Percentiles rank a stretch among this genome's conserved stretches.
Evolutionary conservation across 768 basidiomycete species (phyloP).

Genomic region (Mycena indigotica): DNA sequence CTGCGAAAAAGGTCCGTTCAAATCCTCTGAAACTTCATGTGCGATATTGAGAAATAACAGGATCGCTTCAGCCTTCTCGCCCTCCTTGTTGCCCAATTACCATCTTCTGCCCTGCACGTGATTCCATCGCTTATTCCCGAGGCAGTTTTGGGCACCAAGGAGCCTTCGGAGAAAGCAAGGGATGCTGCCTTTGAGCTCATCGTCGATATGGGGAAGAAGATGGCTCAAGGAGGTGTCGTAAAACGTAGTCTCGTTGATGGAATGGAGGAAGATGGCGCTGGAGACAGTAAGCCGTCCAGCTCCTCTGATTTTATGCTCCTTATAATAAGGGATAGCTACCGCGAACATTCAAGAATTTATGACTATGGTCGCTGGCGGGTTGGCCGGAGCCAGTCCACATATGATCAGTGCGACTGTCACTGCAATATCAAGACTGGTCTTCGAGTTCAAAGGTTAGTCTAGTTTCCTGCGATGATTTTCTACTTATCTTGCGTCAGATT

Average conservation of each 20-base stretch:
- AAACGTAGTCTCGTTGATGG: slow-evolving; percentile 75
- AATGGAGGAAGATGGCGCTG: slow-evolving; percentile 72
- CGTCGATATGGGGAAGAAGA: slow-evolving; percentile 90
- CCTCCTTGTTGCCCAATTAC: slow-evolving; percentile 66
- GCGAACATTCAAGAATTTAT: slow-evolving; percentile 90
- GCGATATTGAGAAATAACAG: slow-evolving; percentile 36
- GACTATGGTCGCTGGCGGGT: slow-evolving; percentile 94
- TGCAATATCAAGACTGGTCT: slow-evolving; percentile 88
- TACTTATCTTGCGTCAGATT: slow-evolving; percentile 45
- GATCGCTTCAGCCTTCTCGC: slow-evolving; percentile 83
- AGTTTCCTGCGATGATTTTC: neutral
- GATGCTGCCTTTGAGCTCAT: slow-evolving; percentile 88
- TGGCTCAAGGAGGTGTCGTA: slow-evolving; percentile 84
- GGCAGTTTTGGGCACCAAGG: slow-evolving; percentile 93
- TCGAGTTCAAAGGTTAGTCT: slow-evolving; percentile 88
- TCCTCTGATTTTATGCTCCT: slow-evolving; percentile 8
- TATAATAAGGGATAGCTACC: slow-evolving; percentile 38
- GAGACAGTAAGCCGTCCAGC: slow-evolving; percentile 46
- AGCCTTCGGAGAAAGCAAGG: slow-evolving; percentile 91
- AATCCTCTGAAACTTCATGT: neutral
- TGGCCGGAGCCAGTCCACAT: slow-evolving; percentile 91
- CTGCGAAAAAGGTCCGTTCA: slow-evolving; percentile 77
- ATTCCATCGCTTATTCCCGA: slow-evolving; percentile 91
- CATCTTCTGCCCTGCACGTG: slow-evolving; percentile 73
- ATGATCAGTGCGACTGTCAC: slow-evolving; percentile 99